Conservation (phyloP, 1,284 basidiomycete species). For the Amylostereum areolatum region DNA sequence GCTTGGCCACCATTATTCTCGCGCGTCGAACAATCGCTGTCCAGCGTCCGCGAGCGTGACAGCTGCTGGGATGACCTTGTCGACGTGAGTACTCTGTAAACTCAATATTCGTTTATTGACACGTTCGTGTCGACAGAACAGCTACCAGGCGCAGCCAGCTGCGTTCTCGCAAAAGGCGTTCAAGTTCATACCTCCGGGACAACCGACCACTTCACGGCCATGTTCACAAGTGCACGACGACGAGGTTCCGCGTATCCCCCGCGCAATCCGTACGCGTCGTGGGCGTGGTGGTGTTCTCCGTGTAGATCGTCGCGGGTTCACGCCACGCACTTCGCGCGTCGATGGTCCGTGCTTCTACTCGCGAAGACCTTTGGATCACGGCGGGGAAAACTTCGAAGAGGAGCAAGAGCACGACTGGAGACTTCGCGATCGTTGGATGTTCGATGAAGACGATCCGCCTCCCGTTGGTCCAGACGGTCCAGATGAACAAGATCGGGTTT, state of each 20-base stretch:
- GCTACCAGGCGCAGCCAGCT: constrained; percentile 49
- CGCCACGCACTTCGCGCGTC: neutral
- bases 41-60: constrained; percentile 68
- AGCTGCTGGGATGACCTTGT: constrained; percentile 83
- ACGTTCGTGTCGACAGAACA: constrained; percentile 35
- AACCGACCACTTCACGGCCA: constrained; percentile 29
- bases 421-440: constrained; percentile 62
- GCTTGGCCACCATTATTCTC: constrained; percentile 54
- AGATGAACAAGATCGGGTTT: constrained; percentile 61
- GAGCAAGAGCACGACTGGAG: constrained; percentile 32
- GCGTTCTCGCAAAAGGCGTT: constrained; percentile 53
- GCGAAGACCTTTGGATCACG: neutral
- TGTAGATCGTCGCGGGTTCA: constrained; percentile 58
- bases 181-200: constrained; percentile 46
- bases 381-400: constrained; percentile 32
- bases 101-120: constrained; percentile 1
- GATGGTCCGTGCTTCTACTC: constrained; percentile 3
- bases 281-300: constrained; percentile 81
- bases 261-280: constrained; percentile 65
- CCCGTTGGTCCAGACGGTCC: constrained; percentile 51
- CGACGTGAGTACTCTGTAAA: constrained; percentile 46
- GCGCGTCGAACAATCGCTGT: constrained; percentile 64
- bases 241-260: constrained; percentile 26
- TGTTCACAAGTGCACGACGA: constrained; percentile 24
- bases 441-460: constrained; percentile 59